A percentile compares a stretch with the other conserved stretches of the same genome.
Evolutionary conservation across 2,329 filamentous ascomycete genomes (phyloP).

Genomic region (Aspergillus versicolor): DNA sequence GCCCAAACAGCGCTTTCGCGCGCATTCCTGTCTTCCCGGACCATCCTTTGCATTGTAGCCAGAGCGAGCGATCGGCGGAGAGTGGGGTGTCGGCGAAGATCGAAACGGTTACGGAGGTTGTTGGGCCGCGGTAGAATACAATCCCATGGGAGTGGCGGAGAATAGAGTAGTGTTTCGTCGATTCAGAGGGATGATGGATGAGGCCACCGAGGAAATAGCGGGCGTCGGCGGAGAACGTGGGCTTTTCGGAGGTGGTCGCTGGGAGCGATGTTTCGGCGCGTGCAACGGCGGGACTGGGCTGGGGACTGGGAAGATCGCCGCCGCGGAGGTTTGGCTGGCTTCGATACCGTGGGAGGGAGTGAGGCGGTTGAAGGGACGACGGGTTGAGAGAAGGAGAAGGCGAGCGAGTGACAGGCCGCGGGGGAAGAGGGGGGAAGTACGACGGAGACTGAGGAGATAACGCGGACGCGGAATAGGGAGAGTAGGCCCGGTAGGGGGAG

Average conservation of each 20-base stretch:
- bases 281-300: neutral
- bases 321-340: conserved; percentile 5
- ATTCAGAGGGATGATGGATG: conserved; percentile 62
- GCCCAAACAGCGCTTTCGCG: conserved; percentile 61
- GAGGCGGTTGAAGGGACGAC: neutral
- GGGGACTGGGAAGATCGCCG: neutral
- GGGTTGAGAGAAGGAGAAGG: neutral
- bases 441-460: neutral
- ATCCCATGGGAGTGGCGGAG: conserved; percentile 65
- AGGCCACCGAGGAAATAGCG: conserved; percentile 66
- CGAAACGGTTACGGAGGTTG: conserved; percentile 64
- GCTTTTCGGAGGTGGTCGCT: conserved; percentile 27
- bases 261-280: conserved; percentile 11
- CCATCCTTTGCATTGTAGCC: conserved; percentile 68
- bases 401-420: neutral
- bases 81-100: conserved; percentile 61
- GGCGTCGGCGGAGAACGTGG: conserved; percentile 49
- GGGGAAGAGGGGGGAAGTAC: neutral
- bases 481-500: neutral
- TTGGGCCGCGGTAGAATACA: conserved; percentile 65
- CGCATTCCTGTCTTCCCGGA: conserved; percentile 69
- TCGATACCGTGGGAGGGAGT: conserved; percentile 5
- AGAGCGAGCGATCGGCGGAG: conserved; percentile 59
- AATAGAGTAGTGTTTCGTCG: conserved; percentile 65
- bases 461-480: neutral